Conservation (phyloP, 2,329 filamentous ascomycete genomes). For the Aspergillus hiratsukae region DNA sequence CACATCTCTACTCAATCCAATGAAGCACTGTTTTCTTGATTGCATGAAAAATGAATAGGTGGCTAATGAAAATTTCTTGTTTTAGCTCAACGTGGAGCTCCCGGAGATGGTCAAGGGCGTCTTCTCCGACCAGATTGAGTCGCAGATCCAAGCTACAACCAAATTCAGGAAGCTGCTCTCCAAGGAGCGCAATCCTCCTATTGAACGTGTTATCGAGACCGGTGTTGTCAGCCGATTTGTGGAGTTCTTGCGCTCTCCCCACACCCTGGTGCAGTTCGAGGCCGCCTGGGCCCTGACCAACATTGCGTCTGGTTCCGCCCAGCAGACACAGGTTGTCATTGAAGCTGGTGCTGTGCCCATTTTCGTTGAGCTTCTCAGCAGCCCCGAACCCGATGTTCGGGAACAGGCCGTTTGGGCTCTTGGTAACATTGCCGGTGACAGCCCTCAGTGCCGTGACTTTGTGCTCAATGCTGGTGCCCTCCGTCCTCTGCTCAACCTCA, state of each 20-base stretch:
- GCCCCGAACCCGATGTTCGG: conserved; percentile 93
- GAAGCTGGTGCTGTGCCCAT: conserved; percentile 97
- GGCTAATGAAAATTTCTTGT: conserved; percentile 18
- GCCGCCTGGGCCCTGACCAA: conserved; percentile 99
- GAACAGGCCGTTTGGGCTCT: conserved; percentile 98
- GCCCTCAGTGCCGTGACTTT: conserved; percentile 94
- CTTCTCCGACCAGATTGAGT: conserved; percentile 97
- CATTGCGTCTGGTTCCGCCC: conserved; percentile 94
- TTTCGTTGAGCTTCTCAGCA: conserved; percentile 92
- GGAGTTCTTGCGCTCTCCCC: conserved; percentile 94
- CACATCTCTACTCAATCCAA: neutral
- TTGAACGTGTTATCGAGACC: conserved; percentile 98
- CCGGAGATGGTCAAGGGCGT: conserved; percentile 97
- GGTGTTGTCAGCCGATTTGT: conserved; percentile 97
- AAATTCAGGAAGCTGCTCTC: conserved; percentile 97
- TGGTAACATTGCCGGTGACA: conserved; percentile 98
- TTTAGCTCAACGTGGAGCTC: conserved; percentile 91
- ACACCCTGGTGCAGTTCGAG: conserved; percentile 98
- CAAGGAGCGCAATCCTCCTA: conserved; percentile 98
- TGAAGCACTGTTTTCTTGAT: neutral
- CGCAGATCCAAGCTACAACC: conserved; percentile 94
- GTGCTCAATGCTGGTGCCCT: conserved; percentile 88
- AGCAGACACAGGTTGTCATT: conserved; percentile 97
- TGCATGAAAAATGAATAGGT: conserved; percentile 2
- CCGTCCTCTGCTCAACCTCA: conserved; percentile 79